A percentile compares a stretch with the other conserved stretches of the same genome.
Evolutionary conservation across 306 rosid genomes (phyloP).

Genomic region (Quercus mongolica): DNA sequence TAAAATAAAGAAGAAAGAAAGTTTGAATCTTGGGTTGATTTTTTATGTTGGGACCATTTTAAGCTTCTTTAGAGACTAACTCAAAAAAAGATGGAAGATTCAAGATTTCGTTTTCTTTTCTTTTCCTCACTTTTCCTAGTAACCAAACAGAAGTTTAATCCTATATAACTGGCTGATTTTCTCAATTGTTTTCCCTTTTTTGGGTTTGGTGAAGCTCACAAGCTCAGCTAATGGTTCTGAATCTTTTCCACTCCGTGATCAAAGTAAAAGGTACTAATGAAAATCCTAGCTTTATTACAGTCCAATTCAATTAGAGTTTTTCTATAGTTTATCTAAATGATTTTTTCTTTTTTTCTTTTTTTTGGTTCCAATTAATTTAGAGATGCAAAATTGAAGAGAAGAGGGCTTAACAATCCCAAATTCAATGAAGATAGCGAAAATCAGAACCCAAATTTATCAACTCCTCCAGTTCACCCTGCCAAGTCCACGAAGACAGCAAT

Average conservation of each 20-base stretch:
- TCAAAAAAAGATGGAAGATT: not conserved
- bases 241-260: conserved; percentile 46
- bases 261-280: conserved; percentile 57
- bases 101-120: not conserved
- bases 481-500: conserved; percentile 52
- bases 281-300: not conserved
- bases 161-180: not conserved
- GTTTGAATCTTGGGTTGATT: not conserved
- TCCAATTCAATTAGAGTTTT: not conserved
- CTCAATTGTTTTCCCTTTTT: not conserved
- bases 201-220: conserved; percentile 39
- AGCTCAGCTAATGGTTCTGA: conserved; percentile 47
- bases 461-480: conserved; percentile 41
- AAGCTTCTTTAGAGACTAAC: not conserved
- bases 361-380: conserved; percentile 26
- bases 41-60: not conserved
- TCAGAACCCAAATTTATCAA: conserved; percentile 61
- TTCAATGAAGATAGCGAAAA: conserved; percentile 63
- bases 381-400: conserved; percentile 69
- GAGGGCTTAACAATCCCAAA: conserved; percentile 46
- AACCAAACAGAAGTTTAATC: not conserved
- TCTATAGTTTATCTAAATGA: conserved; percentile 1
- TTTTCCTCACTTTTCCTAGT: not conserved
- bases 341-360: not conserved
- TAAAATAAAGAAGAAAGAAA: no score